A percentile compares a stretch with the other conserved stretches of the same genome.
Conservation (phyloP, 208 protist species). For the Wallacemonas sp. region DNA sequence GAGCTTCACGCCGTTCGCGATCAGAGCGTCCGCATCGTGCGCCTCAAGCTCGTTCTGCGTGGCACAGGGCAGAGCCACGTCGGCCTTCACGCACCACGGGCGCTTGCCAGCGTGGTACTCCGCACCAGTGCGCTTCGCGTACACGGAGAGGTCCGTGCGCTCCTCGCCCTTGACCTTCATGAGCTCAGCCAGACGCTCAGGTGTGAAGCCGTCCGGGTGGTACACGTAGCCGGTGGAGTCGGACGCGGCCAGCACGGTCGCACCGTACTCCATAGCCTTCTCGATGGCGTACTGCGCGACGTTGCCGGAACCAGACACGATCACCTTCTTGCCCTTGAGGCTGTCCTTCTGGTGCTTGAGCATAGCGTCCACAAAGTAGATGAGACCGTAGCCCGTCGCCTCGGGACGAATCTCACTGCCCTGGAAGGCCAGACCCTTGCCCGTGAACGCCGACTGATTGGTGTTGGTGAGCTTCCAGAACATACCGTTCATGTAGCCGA, state of each 20-base stretch:
- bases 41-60: conserved; percentile 95
- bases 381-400: conserved; percentile 93
- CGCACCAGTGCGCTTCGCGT: conserved; percentile 52
- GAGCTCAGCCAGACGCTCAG: conserved; percentile 61
- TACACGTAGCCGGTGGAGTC: conserved; percentile 83
- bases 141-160: conserved; percentile 60
- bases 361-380: conserved; percentile 91
- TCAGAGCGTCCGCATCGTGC: conserved; percentile 66
- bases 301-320: conserved; percentile 92
- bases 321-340: conserved; percentile 68
- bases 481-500: conserved; percentile 92
- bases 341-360: conserved; percentile 40
- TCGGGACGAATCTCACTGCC: conserved; percentile 93
- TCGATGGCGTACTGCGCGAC: conserved; percentile 87
- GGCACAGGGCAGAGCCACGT: conserved; percentile 87
- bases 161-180: conserved; percentile 73
- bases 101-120: conserved; percentile 66
- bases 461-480: conserved; percentile 86
- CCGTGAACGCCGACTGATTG: conserved; percentile 89
- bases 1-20: conserved; percentile 69
- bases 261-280: conserved; percentile 84
- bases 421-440: conserved; percentile 87
- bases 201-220: conserved; percentile 80
- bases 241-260: conserved; percentile 80
- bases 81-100: conserved; percentile 65